Evolutionary conservation across 331 rosid genomes (phyloP).

Genomic region (Spiraea crenata): DNA sequence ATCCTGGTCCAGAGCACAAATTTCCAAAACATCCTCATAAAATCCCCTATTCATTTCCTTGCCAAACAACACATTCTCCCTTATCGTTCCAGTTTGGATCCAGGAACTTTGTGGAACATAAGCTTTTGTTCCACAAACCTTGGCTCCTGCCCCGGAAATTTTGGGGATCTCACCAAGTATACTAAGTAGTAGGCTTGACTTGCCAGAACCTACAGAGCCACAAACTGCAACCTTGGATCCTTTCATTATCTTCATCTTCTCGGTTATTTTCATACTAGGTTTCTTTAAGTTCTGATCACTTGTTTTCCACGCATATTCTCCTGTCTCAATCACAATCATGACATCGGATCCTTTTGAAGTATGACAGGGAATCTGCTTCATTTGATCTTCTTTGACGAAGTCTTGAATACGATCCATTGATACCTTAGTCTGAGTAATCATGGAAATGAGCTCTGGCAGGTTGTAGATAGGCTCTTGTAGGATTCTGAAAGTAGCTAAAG

Average conservation of each 20-base stretch:
- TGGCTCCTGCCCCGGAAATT: slow-evolving; percentile 56
- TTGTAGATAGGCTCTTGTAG: slow-evolving; percentile 91
- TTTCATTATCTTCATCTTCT: slow-evolving; percentile 48
- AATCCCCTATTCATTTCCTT: slow-evolving; percentile 50
- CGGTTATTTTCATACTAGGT: slow-evolving; percentile 52
- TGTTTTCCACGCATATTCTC: slow-evolving; percentile 75
- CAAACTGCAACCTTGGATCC: slow-evolving; percentile 86
- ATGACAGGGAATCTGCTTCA: slow-evolving; percentile 34
- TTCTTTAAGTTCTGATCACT: slow-evolving; percentile 41
- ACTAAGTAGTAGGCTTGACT: slow-evolving; percentile 76
- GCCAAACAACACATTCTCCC: slow-evolving; percentile 88
- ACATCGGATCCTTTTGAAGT: slow-evolving; percentile 32
- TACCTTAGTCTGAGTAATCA: slow-evolving; percentile 85
- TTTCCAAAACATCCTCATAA: slow-evolving; percentile 64
- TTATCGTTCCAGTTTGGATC: slow-evolving; percentile 87
- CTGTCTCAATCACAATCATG: slow-evolving; percentile 55
- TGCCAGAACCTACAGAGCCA: slow-evolving; percentile 88
- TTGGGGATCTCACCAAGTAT: slow-evolving; percentile 79
- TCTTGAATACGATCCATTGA: slow-evolving; percentile 70
- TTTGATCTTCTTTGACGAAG: slow-evolving; percentile 66
- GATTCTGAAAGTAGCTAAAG: slow-evolving; percentile 82
- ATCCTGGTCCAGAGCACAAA: slow-evolving; percentile 79
- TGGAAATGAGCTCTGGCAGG: slow-evolving; percentile 95
- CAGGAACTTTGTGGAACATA: slow-evolving; percentile 94
- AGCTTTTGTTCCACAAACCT: slow-evolving; percentile 59